Evolutionary conservation across 2,329 filamentous ascomycete genomes (phyloP).

Genomic region (Cryphonectria nitschkei): DNA sequence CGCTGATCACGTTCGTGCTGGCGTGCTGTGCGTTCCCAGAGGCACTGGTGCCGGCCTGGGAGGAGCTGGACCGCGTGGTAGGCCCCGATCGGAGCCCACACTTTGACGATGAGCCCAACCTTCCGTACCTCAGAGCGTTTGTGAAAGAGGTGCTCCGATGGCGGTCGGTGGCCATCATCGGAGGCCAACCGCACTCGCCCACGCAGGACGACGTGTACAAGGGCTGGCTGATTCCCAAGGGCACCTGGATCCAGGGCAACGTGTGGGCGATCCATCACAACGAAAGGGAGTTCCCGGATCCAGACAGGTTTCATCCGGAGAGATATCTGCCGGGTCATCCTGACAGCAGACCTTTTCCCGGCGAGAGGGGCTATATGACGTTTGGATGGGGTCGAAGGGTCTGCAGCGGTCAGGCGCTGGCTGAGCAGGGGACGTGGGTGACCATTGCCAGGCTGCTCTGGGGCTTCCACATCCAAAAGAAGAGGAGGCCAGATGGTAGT

Average conservation of each 20-base stretch:
- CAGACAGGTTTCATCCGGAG: conserved; percentile 48
- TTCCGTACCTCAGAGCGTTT: conserved; percentile 58
- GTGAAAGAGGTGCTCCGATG: conserved; percentile 61
- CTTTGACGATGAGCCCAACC: conserved; percentile 49
- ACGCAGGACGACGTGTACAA: conserved; percentile 52
- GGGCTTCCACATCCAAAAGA: conserved; percentile 56
- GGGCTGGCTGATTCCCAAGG: conserved; percentile 54
- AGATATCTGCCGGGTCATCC: conserved; percentile 45
- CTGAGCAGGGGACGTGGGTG: conserved; percentile 64
- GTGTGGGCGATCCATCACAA: conserved; percentile 54
- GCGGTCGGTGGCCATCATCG: conserved; percentile 57
- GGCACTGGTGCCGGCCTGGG: conserved; percentile 51
- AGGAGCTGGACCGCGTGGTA: conserved; percentile 56
- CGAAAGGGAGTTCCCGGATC: conserved; percentile 51
- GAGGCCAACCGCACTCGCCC: conserved; percentile 53
- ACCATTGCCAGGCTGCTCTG: conserved; percentile 60
- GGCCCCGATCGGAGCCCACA: conserved; percentile 50
- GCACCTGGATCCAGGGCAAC: conserved; percentile 54
- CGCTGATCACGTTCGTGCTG: conserved; percentile 51
- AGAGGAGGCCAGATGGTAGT: conserved; percentile 43
- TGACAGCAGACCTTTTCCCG: conserved; percentile 49
- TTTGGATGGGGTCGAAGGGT: conserved; percentile 61
- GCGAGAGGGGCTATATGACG: conserved; percentile 56
- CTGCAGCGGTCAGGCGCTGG: conserved; percentile 58
- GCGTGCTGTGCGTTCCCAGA: conserved; percentile 55